phyloP scores from a whole-genome alignment of 2,329 filamentous ascomycete genomes.

The Ophiostoma novo-ulmi region DNA sequence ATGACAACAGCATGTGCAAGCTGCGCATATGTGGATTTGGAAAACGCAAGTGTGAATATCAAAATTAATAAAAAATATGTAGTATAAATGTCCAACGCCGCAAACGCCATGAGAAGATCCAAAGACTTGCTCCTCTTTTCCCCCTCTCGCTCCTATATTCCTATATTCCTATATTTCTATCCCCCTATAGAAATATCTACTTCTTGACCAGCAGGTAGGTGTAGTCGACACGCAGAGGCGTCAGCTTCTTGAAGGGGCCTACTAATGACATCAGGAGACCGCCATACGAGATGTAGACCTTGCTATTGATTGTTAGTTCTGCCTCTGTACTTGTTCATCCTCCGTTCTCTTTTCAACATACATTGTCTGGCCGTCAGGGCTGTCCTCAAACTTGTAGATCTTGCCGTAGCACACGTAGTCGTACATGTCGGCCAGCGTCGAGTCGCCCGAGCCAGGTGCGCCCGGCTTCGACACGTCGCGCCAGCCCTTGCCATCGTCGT shows the following conservation, averaged over 20 bases:
- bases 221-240: constrained; percentile 83
- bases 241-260: constrained; percentile 93
- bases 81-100: constrained; percentile 1
- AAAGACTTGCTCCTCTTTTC: not conserved
- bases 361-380: constrained; percentile 75
- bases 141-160: not conserved
- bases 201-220: constrained; percentile 94
- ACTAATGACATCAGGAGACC: constrained; percentile 85
- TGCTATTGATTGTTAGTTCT: constrained; percentile 49
- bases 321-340: not conserved
- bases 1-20: too few species aligned
- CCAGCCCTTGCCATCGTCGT: constrained; percentile 75
- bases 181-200: constrained; percentile 41
- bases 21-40: not conserved
- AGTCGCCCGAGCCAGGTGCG: constrained; percentile 38
- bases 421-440: constrained; percentile 69
- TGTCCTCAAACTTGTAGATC: constrained; percentile 83
- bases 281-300: constrained; percentile 90
- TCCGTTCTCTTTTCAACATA: constrained; percentile 44
- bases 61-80: not conserved
- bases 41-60: not conserved
- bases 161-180: not conserved
- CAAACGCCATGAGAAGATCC: constrained; percentile 9
- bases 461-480: constrained; percentile 60
- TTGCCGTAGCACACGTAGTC: constrained; percentile 87